Evolutionary conservation across 805 yeast genomes (phyloP).

Genomic region (Grigorovia transvaalensis): DNA sequence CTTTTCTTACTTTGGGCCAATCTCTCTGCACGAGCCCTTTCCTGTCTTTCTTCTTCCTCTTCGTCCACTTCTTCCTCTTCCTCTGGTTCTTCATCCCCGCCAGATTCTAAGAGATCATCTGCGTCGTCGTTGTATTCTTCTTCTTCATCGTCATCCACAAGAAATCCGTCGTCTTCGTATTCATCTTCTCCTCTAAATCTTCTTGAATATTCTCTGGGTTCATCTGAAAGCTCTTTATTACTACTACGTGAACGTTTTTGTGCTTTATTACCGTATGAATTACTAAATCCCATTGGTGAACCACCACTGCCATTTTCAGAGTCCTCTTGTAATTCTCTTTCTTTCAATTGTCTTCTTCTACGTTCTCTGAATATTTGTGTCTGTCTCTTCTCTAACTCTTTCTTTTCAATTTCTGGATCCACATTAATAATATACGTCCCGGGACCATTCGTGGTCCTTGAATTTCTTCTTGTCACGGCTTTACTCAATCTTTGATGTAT

Average conservation of each 20-base stretch:
- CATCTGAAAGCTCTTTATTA: conserved; percentile 3
- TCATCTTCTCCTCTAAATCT: conserved; percentile 18
- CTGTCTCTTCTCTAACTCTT: conserved; percentile 57
- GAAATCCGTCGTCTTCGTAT: conserved; percentile 28
- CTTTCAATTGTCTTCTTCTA: conserved; percentile 47
- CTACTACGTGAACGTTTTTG: conserved; percentile 8
- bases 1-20: conserved; percentile 43
- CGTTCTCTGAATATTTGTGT: conserved; percentile 55
- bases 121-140: conserved; percentile 19
- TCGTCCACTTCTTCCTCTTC: conserved; percentile 38
- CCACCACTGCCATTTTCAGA: not conserved
- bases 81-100: conserved; percentile 32
- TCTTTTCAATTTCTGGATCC: conserved; percentile 64
- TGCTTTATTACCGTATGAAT: conserved; percentile 16
- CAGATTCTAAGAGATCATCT: conserved; percentile 21
- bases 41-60: conserved; percentile 40
- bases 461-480: conserved; percentile 40
- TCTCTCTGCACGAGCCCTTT: conserved; percentile 49
- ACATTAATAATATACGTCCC: conserved; percentile 34
- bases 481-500: conserved; percentile 73
- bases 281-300: conserved; percentile 27
- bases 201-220: conserved; percentile 6
- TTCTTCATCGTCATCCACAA: conserved; percentile 30
- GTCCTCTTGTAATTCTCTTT: conserved; percentile 39
- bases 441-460: conserved; percentile 28